phyloP scores from a whole-genome alignment of 805 yeast genomes.

The Metschnikowia lochheadii region DNA sequence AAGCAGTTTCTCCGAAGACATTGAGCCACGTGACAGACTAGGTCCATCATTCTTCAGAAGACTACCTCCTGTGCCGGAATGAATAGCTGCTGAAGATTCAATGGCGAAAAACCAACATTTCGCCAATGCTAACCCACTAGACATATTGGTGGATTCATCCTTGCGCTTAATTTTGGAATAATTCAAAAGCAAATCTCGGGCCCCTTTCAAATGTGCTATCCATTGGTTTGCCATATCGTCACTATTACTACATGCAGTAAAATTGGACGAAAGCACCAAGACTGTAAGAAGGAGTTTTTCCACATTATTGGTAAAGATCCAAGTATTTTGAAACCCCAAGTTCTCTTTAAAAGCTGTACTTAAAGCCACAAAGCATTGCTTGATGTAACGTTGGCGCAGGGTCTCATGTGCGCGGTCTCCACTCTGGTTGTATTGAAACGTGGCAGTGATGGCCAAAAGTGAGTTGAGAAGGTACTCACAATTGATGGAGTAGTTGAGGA shows the following conservation, averaged over 20 bases:
- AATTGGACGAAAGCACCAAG: conserved; percentile 21
- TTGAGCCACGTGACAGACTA: background rate
- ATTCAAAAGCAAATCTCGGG: conserved; percentile 22
- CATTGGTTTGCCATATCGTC: conserved; percentile 16
- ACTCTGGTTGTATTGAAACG: conserved; percentile 24
- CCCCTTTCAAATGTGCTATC: conserved; percentile 25
- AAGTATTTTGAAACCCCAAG: conserved; percentile 10
- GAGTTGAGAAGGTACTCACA: conserved; percentile 23
- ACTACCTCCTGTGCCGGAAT: conserved; percentile 15
- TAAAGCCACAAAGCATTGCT: conserved; percentile 20
- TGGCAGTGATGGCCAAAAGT: conserved; percentile 24
- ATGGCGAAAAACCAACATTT: conserved; percentile 28
- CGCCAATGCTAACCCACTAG: conserved; percentile 24
- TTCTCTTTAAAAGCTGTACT: conserved; percentile 19
- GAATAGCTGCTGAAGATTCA: conserved; percentile 21
- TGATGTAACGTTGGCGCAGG: conserved; percentile 19
- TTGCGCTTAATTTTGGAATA: conserved; percentile 13
- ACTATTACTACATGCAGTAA: conserved; percentile 20
- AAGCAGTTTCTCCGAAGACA: background rate
- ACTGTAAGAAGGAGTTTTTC: conserved; percentile 26
- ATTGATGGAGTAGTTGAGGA: conserved; percentile 19
- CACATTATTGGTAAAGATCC: conserved; percentile 16
- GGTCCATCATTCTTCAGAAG: conserved; percentile 1
- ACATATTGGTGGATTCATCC: conserved; percentile 9
- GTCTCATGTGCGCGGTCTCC: conserved; percentile 20